These are phyloP conservation scores for Lipomyces japonicus DNA, from an alignment of 805 yeast species.

Conservation along the genomic window DNA sequence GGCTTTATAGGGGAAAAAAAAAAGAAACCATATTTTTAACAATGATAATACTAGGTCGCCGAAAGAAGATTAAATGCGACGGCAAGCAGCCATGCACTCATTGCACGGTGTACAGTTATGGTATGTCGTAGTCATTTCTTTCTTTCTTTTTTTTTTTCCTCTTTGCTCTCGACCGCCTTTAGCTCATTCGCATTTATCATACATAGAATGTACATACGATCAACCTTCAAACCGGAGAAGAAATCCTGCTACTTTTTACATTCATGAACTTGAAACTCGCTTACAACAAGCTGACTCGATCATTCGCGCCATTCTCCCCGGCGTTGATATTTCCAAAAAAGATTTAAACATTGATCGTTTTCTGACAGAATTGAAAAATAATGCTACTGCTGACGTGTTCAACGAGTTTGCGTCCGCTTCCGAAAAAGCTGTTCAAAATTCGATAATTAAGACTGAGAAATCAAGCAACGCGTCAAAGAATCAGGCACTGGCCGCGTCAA, in stretches of 20 bases:
- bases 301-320: conserved; percentile 41
- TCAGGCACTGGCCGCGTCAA: neutral
- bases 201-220: conserved; percentile 65
- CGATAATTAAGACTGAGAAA: neutral
- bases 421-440: conserved; percentile 1
- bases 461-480: neutral
- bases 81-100: conserved; percentile 75
- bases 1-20: neutral
- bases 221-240: conserved; percentile 64
- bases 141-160: too few species aligned
- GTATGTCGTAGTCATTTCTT: conserved; percentile 11
- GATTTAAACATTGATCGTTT: conserved; percentile 35
- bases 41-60: conserved; percentile 40
- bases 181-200: too few species aligned
- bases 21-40: neutral
- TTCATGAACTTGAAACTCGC: conserved; percentile 38
- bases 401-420: conserved; percentile 13
- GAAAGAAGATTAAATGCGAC: conserved; percentile 74
- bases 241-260: conserved; percentile 33
- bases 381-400: neutral
- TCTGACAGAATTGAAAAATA: conserved; percentile 18
- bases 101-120: conserved; percentile 82
- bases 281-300: conserved; percentile 40
- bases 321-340: conserved; percentile 39
- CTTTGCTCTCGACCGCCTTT: neutral